Base-by-base conservation (phyloP, 495 filamentous ascomycete genomes). In the Aspergillus bridgeri region DNA sequence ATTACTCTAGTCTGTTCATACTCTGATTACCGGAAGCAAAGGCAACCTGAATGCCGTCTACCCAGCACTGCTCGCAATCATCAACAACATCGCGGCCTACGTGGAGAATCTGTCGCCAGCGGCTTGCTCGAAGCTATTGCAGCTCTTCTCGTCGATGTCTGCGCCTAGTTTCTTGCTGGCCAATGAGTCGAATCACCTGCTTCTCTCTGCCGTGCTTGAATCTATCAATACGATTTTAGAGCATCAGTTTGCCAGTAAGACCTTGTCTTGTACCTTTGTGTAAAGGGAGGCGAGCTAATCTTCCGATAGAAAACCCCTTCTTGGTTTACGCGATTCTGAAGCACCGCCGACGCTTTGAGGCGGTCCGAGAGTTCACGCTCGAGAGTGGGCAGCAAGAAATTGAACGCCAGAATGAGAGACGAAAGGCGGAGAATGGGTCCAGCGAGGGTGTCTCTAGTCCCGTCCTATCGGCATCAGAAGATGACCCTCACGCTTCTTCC, bases 341-440 rank as follows among this genome's bases (percentile, higher is more conserved):
- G 58, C 88, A 91, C 48, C 82, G 80, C 62, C 92, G 90, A 70
- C 79, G 88, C 24, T 96, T 99, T 54, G 89, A 96, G 66, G 91
- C 92, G 3, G 77, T 98, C 46, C 84, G 94, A 15, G 85, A 86
- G 27, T 96, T 99, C 69, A 97, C 95, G 0, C 80, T 98, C n/a
- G 93, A 99, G 68, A 92, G 89, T 63, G 94, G 90, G 3, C 90
- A 93, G 66, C 89, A 92, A 70, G 95, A 98, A 65, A 88, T 99
- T 15, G 90, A 98, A 68, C 83, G 89, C 42, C 82, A 87, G 48
- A 87, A 85, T 57, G 85, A 87, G 57, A 81, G 82, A 49, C 79
- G 82, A 54, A 98, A 98, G 71, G 88, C 93, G 56, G 74, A 74
- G 11, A 75, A 72, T 20, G 72, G 66, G 11, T 50, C 62, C 19